These are phyloP conservation scores for Gnomoniopsis smithogilvyi DNA, from an alignment of 2,329 filamentous ascomycete genomes.

Conservation along the genomic window DNA sequence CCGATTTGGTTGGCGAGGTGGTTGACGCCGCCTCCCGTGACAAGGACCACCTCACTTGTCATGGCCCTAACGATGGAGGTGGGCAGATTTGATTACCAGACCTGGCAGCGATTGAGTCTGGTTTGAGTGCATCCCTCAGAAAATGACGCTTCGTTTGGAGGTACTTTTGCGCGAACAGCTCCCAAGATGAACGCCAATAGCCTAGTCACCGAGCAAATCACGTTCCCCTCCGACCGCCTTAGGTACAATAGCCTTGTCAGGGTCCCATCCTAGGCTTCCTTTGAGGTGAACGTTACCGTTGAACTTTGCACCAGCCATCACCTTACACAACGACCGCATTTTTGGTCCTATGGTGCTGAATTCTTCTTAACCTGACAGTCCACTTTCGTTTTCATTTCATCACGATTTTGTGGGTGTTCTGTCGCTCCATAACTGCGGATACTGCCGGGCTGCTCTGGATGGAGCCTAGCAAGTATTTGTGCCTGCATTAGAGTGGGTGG, in stretches of 20 bases:
- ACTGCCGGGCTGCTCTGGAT: neutral
- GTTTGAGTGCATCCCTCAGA: neutral
- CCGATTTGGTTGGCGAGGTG: slow-evolving; percentile 11
- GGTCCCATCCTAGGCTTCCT: neutral
- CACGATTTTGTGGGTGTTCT: neutral
- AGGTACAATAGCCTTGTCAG: slow-evolving; percentile 9
- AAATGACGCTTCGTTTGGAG: neutral
- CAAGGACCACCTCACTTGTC: slow-evolving; percentile 6
- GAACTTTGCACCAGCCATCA: neutral
- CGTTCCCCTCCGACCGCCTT: neutral
- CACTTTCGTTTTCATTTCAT: neutral
- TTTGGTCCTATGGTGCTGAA: neutral
- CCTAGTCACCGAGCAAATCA: neutral
- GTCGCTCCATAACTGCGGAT: neutral
- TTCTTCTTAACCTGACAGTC: neutral
- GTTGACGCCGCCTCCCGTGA: slow-evolving; percentile 10
- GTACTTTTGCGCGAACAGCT: neutral
- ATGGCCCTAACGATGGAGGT: slow-evolving; percentile 1
- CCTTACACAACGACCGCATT: slow-evolving; percentile 3
- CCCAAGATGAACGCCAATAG: neutral
- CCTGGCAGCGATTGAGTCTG: neutral
- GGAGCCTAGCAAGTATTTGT: neutral
- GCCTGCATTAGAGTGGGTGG: neutral
- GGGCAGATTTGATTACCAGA: neutral
- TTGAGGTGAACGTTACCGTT: neutral